These are phyloP conservation scores for Backusella westeae DNA, from an alignment of 192 early-diverging fungal genomes.

Conservation along the genomic window DNA sequence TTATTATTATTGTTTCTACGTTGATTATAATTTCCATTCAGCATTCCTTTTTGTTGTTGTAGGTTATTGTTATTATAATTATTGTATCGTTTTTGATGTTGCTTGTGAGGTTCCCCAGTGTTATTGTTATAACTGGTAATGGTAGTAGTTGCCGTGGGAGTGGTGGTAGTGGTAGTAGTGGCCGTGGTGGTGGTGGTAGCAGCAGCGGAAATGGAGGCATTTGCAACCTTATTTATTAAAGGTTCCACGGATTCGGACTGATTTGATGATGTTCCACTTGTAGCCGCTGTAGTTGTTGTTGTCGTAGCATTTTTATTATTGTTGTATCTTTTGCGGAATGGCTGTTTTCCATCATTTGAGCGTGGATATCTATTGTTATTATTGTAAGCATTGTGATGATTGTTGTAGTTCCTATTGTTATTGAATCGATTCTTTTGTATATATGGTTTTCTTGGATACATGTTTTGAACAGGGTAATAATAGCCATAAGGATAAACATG, in stretches of 20 bases:
- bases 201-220: not conserved
- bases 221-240: not conserved
- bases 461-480: conserved; percentile 2
- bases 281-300: not conserved
- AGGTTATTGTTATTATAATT: not conserved
- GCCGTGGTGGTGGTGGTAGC: too few species aligned
- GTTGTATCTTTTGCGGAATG: not conserved
- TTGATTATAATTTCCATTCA: not conserved
- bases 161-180: not conserved
- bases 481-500: not conserved
- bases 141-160: not conserved
- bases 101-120: not conserved
- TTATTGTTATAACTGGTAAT: not conserved
- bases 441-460: not conserved
- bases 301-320: not conserved
- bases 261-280: not conserved
- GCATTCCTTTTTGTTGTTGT: not conserved
- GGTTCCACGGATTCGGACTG: conserved; percentile 4
- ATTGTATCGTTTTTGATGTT: not conserved
- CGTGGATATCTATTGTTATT: not conserved
- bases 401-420: conserved; percentile 7
- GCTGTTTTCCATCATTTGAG: not conserved
- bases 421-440: conserved; percentile 2
- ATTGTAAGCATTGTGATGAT: not conserved
- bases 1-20: not conserved